Evolutionary conservation across 2,329 filamentous ascomycete genomes (phyloP).

Genomic region (Aspergillus neotritici): DNA sequence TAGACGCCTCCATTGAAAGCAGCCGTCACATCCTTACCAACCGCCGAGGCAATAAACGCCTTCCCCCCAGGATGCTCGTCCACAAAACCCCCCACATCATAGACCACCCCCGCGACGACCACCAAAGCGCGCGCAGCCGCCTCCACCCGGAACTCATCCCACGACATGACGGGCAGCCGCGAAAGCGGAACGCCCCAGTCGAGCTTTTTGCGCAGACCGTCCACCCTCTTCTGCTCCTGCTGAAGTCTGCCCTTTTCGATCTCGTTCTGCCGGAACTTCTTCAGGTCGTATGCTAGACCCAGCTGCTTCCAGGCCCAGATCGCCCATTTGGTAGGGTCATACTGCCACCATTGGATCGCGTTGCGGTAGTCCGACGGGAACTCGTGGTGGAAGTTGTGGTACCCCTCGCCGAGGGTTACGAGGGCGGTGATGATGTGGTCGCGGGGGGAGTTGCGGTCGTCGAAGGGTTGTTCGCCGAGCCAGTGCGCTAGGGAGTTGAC

Average conservation of each 20-base stretch:
- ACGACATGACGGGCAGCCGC: conserved; percentile 72
- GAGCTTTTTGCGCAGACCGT: conserved; percentile 68
- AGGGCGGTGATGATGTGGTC: conserved; percentile 77
- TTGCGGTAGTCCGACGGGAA: conserved; percentile 87
- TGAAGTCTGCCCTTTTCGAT: conserved; percentile 82
- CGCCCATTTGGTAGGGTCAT: conserved; percentile 80
- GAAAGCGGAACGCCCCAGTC: conserved; percentile 79
- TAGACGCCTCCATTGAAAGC: conserved; percentile 87
- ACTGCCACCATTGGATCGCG: conserved; percentile 79
- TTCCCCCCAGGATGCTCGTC: conserved; percentile 78
- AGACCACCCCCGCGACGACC: conserved; percentile 71
- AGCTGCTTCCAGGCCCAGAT: conserved; percentile 75
- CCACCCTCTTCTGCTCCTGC: conserved; percentile 80
- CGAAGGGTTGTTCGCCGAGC: conserved; percentile 81
- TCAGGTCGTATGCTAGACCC: conserved; percentile 74
- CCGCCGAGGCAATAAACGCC: conserved; percentile 68
- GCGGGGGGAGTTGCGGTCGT: conserved; percentile 78
- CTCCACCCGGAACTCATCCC: conserved; percentile 72
- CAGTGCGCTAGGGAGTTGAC: conserved; percentile 84
- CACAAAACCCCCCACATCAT: conserved; percentile 74
- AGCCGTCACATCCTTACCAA: conserved; percentile 79
- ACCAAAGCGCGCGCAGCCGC: conserved; percentile 59
- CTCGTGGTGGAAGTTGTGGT: conserved; percentile 91
- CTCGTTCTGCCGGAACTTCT: conserved; percentile 81
- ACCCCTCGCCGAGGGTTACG: conserved; percentile 75